Evolutionary conservation across 352 stramenopile genomes (phyloP), one percentile per base, ranked within the genome.

Genomic region (Pythium scleroteichum): DNA sequence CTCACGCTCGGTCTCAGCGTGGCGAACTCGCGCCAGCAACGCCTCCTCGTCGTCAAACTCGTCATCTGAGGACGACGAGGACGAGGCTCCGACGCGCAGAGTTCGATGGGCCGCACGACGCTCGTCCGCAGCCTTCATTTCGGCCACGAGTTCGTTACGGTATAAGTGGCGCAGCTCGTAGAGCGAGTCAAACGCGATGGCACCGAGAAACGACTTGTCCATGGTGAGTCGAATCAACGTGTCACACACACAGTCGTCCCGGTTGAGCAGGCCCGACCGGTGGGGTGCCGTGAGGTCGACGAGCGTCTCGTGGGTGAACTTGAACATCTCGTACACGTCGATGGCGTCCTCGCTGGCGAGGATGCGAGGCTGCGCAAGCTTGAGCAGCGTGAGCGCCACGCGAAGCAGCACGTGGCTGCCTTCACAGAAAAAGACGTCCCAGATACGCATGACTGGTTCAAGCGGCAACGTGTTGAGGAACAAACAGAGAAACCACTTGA

Each of bases 401-500:
- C 91, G 84, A 29, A 97, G 73, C 39, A 97, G 72, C 19, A 96
- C 86, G 45, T 97, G 92, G 53, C 76, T 90, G 17, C 90, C 87
- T 67, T 97, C 87, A 50, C 88, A 93, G 38, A 97, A 96, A 48
- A 96, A 94, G 24, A 92, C 65, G 52, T 97, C 90, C 90, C 90
- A 97, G 48, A 97, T 82, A 8, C 90, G 79, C 69, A 97, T 73
- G n/a, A 90, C 88, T 0, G 83, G 85, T 44, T 96, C 87, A 35
- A 97, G 86, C 16, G 87, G 86, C 17, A 97, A 66, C 23, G 88
- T 95, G 63, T 97, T 97, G n/a, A 97, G 69, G 70, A 97, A 97
- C 3, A 96, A 62, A 67, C 91, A 97, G 0, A 97, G 63, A 42
- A 97, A 97, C 91, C 90, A 97, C 64, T 97, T 96, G 55, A 96